These are phyloP conservation scores for Gaillardinia entomophila DNA, from an alignment of 805 yeast species.

Conservation along the genomic window DNA sequence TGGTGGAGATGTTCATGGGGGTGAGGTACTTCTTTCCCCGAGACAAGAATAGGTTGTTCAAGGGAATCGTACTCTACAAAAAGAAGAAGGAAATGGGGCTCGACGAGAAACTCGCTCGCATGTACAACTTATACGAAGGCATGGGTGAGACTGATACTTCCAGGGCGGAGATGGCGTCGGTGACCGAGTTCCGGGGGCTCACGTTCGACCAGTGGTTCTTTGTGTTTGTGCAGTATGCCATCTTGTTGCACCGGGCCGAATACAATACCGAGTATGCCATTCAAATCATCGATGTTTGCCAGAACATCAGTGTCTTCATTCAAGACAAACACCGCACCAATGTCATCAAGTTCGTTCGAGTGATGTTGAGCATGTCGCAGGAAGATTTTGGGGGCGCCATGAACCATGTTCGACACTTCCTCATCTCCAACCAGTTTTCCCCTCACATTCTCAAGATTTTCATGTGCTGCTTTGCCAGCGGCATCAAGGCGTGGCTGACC, in stretches of 20 bases:
- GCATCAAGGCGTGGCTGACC: slow-evolving; percentile 50
- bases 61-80: slow-evolving; percentile 59
- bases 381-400: slow-evolving; percentile 52
- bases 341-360: slow-evolving; percentile 56
- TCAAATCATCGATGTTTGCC: slow-evolving; percentile 63
- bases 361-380: slow-evolving; percentile 48
- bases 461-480: slow-evolving; percentile 59
- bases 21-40: slow-evolving; percentile 75
- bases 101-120: slow-evolving; percentile 67
- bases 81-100: slow-evolving; percentile 58
- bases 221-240: slow-evolving; percentile 72
- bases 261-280: slow-evolving; percentile 53
- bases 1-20: slow-evolving; percentile 76
- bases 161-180: slow-evolving; percentile 39
- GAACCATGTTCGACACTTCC: slow-evolving; percentile 54
- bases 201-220: slow-evolving; percentile 79
- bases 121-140: slow-evolving; percentile 61
- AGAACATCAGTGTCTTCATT: slow-evolving; percentile 70
- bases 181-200: slow-evolving; percentile 66
- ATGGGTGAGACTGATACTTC: slow-evolving; percentile 23
- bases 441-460: slow-evolving; percentile 63
- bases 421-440: slow-evolving; percentile 71
- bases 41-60: slow-evolving; percentile 65
- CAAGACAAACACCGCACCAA: slow-evolving; percentile 58
- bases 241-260: slow-evolving; percentile 57